Conservation (phyloP, 2,329 filamentous ascomycete genomes). For the Fusarium palustre region DNA sequence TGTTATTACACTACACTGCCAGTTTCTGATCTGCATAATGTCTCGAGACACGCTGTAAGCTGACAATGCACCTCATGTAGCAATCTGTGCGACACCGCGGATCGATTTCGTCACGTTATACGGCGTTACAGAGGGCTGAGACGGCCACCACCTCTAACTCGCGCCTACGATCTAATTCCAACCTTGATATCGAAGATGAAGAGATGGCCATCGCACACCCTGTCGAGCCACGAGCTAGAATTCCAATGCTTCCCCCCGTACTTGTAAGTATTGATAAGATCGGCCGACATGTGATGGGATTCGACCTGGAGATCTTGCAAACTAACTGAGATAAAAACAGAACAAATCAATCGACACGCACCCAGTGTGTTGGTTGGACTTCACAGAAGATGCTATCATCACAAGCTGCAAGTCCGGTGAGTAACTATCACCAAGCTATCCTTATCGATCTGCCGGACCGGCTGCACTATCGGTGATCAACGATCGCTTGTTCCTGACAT, state of each 20-base stretch:
- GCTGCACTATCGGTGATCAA: constrained; percentile 13
- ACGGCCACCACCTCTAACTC: constrained; percentile 69
- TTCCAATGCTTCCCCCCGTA: constrained; percentile 89
- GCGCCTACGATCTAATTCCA: constrained; percentile 78
- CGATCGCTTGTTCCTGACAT: constrained; percentile 10
- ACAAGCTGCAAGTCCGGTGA: constrained; percentile 91
- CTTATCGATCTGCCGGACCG: constrained; percentile 19
- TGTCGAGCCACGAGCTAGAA: constrained; percentile 85
- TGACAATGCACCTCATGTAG: constrained; percentile 32
- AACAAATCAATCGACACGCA: constrained; percentile 88
- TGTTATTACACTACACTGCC: neutral
- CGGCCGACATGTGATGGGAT: neutral
- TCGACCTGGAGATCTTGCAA: constrained; percentile 6
- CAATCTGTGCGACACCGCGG: constrained; percentile 57
- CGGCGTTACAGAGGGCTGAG: constrained; percentile 66
- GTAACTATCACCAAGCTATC: constrained; percentile 50
- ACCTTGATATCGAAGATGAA: constrained; percentile 66
- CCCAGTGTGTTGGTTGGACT: constrained; percentile 90
- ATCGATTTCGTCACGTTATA: constrained; percentile 64
- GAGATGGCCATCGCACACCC: constrained; percentile 76
- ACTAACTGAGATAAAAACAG: constrained; percentile 53
- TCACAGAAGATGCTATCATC: constrained; percentile 92
- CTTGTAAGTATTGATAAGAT: constrained; percentile 69
- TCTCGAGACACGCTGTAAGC: constrained; percentile 10
- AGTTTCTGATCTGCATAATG: neutral